Evolutionary conservation across 768 basidiomycete species (phyloP), one percentile per base, ranked within the genome.

Genomic region (Boletus tomentosulus): DNA sequence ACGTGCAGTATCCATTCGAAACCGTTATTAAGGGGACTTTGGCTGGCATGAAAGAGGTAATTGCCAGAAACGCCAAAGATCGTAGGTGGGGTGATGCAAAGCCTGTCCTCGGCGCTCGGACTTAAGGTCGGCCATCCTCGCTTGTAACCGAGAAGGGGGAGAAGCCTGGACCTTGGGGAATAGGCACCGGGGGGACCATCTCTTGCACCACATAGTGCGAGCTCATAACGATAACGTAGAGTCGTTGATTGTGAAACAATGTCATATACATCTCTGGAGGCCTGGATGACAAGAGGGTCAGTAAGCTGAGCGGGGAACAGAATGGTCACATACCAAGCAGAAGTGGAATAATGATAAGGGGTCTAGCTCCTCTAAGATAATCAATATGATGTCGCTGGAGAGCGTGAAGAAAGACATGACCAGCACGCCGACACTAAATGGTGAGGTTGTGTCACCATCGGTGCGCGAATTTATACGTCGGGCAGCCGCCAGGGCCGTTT

Each of bases 331-430:
- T 58, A 70, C 68, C 61, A 56, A 55, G 46, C 58, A 70, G 59
- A 70, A 68, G 50, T 58, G 64, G 35, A 71, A 60, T 57, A 70
- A 64, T 50, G 68, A 70, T 56, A 60, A 35, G 27, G 68, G 68
- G 50, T 70, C 68, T 24, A 70, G 70, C 42, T 71, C 68, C 42
- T 71, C 70, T 48, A 70, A 54, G 50, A 70, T 66, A 34, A 63
- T 58, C 33, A 70, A 51, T 53, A 68, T 54, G 41, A 70, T 58
- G 30, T 70, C 68, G 51, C 56, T 44, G 34, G 68, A 58, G 55
- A 70, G 70, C n/a, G 47, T 58, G 57, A 70, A 68, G 62, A 70
- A 54, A 46, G 70, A 62, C 68, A 70, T 70, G 70, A 62, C 70
- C 61, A 65, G 70, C 70, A 70, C 70, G 64, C 64, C 62, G 60